These are phyloP conservation scores for Trichopus zeylanicus DNA, from an alignment of 116 monocot genomes.

Conservation along the genomic window DNA sequence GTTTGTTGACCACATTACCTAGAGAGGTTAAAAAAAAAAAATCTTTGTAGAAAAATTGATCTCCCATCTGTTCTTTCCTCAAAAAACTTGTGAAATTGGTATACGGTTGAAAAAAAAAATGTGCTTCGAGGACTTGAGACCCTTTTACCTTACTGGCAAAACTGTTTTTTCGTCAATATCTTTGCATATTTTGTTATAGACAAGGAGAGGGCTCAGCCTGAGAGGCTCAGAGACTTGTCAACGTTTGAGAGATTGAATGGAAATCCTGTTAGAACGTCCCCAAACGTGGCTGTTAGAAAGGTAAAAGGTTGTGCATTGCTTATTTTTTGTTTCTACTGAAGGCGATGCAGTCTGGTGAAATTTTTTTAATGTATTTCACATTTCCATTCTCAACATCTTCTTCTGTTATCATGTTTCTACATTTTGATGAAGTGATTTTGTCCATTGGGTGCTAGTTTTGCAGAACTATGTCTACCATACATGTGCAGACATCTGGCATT, in stretches of 20 bases:
- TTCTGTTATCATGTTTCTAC: background rate
- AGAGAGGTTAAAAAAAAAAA: no score
- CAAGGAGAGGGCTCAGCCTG: constrained; percentile 61
- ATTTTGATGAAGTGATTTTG: background rate
- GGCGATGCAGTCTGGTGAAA: background rate
- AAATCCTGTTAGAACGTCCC: constrained; percentile 48
- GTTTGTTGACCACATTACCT: no score
- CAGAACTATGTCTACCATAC: constrained; percentile 59
- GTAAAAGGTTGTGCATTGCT: constrained; percentile 13
- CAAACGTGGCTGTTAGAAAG: constrained; percentile 69
- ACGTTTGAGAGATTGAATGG: constrained; percentile 76
- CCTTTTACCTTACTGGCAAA: background rate
- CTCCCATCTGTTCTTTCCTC: no score
- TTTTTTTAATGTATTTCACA: background rate
- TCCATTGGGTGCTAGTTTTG: constrained; percentile 59
- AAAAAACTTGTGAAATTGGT: no score
- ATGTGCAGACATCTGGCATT: constrained; percentile 47
- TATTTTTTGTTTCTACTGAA: background rate
- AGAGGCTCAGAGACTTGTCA: constrained; percentile 62
- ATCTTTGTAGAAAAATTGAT: no score
- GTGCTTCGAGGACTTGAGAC: background rate
- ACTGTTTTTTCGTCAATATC: background rate
- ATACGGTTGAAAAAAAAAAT: no score
- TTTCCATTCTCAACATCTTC: background rate
- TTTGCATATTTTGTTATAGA: constrained; percentile 20